Percentiles rank a stretch among this genome's conserved stretches.
Conservation (phyloP, 2,329 filamentous ascomycete species). For the Scleromitrula shiraiana region DNA sequence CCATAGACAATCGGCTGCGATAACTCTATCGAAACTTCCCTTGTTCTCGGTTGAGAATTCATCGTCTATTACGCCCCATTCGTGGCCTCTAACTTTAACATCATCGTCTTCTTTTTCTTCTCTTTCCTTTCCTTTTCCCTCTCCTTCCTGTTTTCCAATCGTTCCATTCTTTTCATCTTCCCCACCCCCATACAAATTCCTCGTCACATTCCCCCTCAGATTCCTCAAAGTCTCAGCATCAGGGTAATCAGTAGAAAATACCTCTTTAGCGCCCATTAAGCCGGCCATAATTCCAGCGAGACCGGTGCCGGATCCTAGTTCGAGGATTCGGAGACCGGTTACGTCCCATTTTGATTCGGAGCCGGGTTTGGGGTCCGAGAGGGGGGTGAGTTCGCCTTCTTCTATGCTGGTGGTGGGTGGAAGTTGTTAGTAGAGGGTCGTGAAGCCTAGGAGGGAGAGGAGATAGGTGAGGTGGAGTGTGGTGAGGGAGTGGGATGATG, state of each 20-base stretch:
- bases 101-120: slow-evolving; percentile 14
- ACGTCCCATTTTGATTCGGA: too few relatives aligned
- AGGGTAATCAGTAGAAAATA: slow-evolving; percentile 62
- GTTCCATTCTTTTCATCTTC: slow-evolving; percentile 20
- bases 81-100: slow-evolving; percentile 49
- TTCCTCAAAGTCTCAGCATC: slow-evolving; percentile 49
- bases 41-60: slow-evolving; percentile 24
- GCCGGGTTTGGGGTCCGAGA: too few relatives aligned
- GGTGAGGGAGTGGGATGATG: too few relatives aligned
- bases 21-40: slow-evolving; percentile 48
- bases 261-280: slow-evolving; percentile 40
- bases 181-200: slow-evolving; percentile 36
- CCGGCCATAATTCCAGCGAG: slow-evolving; percentile 43
- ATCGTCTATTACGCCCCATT: slow-evolving; percentile 49
- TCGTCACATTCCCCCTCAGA: slow-evolving; percentile 47
- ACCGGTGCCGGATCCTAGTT: slow-evolving; percentile 60
- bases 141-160: background rate
- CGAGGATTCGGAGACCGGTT: too few relatives aligned
- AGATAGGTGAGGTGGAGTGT: too few relatives aligned
- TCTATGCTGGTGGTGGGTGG: too few relatives aligned
- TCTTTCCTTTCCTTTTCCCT: background rate
- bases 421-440: too few relatives aligned
- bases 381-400: too few relatives aligned
- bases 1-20: slow-evolving; percentile 70
- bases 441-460: too few relatives aligned